Evolutionary conservation across 495 filamentous ascomycete species (phyloP).

Genomic region (Xylaria grammica): DNA sequence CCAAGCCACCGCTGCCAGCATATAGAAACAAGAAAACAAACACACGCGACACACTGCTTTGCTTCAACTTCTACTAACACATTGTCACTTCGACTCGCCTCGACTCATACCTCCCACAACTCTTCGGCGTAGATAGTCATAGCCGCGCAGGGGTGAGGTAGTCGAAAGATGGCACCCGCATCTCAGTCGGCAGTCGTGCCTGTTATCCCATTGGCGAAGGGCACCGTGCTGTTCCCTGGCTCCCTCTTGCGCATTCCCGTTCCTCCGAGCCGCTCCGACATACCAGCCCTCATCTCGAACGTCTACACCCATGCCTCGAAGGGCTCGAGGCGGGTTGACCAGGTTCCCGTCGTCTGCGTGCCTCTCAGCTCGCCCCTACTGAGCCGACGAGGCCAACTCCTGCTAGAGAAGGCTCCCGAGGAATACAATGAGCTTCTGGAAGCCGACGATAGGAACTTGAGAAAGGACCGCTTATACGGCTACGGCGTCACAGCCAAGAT

Average conservation of each 20-base stretch:
- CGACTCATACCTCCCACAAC: not conserved
- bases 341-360: conserved; percentile 79
- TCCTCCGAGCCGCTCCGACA: conserved; percentile 73
- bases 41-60: not conserved
- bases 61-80: too few species aligned
- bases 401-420: conserved; percentile 54
- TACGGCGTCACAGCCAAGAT: conserved; percentile 83
- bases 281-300: conserved; percentile 78
- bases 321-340: conserved; percentile 64
- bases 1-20: not conserved
- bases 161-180: conserved; percentile 38
- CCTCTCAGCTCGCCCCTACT: conserved; percentile 75
- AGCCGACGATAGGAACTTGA: conserved; percentile 54
- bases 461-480: conserved; percentile 73
- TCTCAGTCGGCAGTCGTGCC: conserved; percentile 59
- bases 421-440: conserved; percentile 63
- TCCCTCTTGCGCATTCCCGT: conserved; percentile 78
- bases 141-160: not conserved
- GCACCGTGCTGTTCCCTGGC: conserved; percentile 79
- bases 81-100: too few species aligned
- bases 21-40: conserved; percentile 18
- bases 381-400: conserved; percentile 69
- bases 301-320: conserved; percentile 70
- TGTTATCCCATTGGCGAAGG: conserved; percentile 75
- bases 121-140: not conserved